phyloP scores from a whole-genome alignment of 768 basidiomycete species.

The Pleurotus ostreatus region DNA sequence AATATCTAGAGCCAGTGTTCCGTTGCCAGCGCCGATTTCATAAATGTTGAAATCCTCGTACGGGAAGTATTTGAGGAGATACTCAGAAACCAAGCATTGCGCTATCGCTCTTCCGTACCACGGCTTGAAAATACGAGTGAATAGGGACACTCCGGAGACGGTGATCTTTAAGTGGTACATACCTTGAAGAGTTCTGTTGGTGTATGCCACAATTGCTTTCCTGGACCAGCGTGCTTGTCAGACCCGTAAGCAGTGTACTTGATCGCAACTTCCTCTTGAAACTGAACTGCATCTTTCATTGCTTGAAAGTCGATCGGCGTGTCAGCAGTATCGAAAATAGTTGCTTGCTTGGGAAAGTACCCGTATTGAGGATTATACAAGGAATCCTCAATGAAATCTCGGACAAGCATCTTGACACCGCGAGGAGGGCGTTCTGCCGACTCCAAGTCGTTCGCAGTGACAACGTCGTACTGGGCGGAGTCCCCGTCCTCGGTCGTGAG shows the following conservation, averaged over 20 bases:
- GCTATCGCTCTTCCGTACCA: conserved; percentile 92
- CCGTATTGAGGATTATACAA: conserved; percentile 97
- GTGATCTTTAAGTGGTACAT: conserved; percentile 13
- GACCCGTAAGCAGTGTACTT: conserved; percentile 72
- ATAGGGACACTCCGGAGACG: background rate
- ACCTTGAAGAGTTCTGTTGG: conserved; percentile 98
- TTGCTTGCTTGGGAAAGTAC: conserved; percentile 92
- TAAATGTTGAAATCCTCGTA: conserved; percentile 96
- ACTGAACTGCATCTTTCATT: conserved; percentile 67
- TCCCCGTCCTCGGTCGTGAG: conserved; percentile 43
- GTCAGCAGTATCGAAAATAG: conserved; percentile 73
- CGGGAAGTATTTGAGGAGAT: conserved; percentile 92
- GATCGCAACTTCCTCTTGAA: conserved; percentile 75
- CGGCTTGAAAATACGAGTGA: conserved; percentile 49
- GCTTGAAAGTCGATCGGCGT: conserved; percentile 62
- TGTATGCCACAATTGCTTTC: conserved; percentile 96
- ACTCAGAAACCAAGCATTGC: conserved; percentile 84
- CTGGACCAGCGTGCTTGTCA: conserved; percentile 60
- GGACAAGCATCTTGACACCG: conserved; percentile 87
- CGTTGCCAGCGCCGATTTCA: conserved; percentile 98
- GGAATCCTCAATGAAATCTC: conserved; percentile 96
- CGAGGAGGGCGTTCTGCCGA: conserved; percentile 56
- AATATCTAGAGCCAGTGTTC: conserved; percentile 87
- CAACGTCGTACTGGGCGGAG: conserved; percentile 40
- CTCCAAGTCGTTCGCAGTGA: conserved; percentile 72